Evolutionary conservation across 2,329 filamentous ascomycete species (phyloP).

Genomic region (Ophiostoma novo-ulmi): DNA sequence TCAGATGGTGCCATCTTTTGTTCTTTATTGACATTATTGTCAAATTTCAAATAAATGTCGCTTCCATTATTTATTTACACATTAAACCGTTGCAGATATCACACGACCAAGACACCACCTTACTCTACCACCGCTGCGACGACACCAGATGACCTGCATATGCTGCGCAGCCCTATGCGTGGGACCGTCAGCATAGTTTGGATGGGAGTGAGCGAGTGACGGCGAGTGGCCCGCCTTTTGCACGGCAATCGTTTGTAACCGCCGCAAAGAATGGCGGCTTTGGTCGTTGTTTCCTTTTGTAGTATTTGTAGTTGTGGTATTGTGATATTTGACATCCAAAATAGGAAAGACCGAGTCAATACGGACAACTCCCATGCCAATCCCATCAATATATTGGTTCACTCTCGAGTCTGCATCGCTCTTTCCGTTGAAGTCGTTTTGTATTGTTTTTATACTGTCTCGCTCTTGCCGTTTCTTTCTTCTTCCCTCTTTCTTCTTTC

Average conservation of each 20-base stretch:
- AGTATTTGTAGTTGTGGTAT: not conserved
- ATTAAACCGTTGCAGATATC: not conserved
- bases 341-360: not conserved
- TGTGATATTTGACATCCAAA: not conserved
- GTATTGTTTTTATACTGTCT: not conserved
- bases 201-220: not conserved
- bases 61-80: too few species aligned
- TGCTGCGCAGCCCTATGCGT: slow-evolving; percentile 4
- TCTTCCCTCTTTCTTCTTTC: not conserved
- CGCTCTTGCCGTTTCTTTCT: not conserved
- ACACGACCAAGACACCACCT: not conserved
- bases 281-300: not conserved
- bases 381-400: not conserved
- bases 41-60: too few species aligned
- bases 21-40: too few species aligned
- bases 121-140: not conserved
- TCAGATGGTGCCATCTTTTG: too few species aligned
- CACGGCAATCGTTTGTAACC: not conserved
- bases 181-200: not conserved
- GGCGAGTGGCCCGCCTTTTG: not conserved
- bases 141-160: not conserved
- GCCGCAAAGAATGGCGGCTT: not conserved
- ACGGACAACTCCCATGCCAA: not conserved
- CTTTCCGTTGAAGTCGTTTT: not conserved
- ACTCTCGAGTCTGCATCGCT: not conserved